These are phyloP conservation scores for Apiotrichum mycotoxinovorans DNA, from an alignment of 1,284 basidiomycete species.

Conservation along the genomic window DNA sequence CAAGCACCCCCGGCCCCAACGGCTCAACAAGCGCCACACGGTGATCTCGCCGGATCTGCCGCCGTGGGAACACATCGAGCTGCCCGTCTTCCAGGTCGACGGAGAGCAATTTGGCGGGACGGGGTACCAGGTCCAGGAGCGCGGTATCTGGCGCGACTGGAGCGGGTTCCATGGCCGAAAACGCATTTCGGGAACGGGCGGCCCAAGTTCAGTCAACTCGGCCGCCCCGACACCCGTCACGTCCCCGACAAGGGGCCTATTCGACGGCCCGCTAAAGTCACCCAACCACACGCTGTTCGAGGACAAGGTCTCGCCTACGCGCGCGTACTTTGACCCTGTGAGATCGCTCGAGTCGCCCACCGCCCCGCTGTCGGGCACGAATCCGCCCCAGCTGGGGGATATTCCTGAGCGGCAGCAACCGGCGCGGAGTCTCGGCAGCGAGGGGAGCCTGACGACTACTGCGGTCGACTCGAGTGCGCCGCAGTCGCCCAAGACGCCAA, in stretches of 20 bases:
- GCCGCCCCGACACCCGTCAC: constrained; percentile 2
- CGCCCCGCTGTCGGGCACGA: background rate
- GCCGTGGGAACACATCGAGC: constrained; percentile 49
- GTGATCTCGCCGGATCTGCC: constrained; percentile 27
- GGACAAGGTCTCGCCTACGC: background rate
- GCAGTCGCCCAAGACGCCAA: background rate
- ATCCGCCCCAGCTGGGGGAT: background rate
- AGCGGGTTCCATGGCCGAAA: constrained; percentile 32
- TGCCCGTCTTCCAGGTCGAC: constrained; percentile 48
- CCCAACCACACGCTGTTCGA: background rate
- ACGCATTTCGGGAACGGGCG: constrained; percentile 28
- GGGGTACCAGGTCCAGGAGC: background rate
- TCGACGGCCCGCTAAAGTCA: constrained; percentile 1
- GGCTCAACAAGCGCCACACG: background rate
- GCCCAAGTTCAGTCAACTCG: background rate
- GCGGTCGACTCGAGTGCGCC: background rate
- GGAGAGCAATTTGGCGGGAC: constrained; percentile 44
- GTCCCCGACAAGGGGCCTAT: background rate
- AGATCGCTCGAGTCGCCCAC: background rate
- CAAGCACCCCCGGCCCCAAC: background rate
- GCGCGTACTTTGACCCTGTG: background rate
- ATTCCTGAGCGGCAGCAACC: background rate
- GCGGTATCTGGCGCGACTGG: constrained; percentile 35
- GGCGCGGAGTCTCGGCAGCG: background rate
- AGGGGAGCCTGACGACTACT: background rate